Base-by-base conservation (phyloP, 1,284 basidiomycete species). In the Ceratobasidium sp. region DNA sequence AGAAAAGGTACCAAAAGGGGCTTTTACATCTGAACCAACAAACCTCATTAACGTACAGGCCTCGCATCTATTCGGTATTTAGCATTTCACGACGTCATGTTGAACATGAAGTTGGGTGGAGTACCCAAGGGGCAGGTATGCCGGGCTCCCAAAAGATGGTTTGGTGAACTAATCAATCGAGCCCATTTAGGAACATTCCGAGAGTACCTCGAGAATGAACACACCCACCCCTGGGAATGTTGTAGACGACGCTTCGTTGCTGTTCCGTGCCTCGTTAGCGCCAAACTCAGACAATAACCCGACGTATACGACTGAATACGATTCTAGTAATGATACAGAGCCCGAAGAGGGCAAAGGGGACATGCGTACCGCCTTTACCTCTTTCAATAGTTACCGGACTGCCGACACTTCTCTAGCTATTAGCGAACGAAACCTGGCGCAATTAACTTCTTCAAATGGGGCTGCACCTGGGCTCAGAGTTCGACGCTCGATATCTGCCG, bases 291-390 rank as follows among this genome's bases (percentile, higher is more conserved):
- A 5, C 41, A 39, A 29, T 36, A 49, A 19, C 9, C 9, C 46
- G n/a, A 14, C 25, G n/a, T 14, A 27, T 41, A 19, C 29, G 21
- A 47, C 49, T 29, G 42, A 30, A 14, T 56, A 54, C 19, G 62
- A 67, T 29, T 67, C 62, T 25, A 44, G 62, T 30, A 56, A 54
- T 13, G 62, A 67, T 21, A 67, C 64, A n/a, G 64, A 68, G 33
- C 54, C 33, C n/a, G 64, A 68, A 42, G 64, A 57, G 36, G n/a
- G 44, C 25, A 11, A 13, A 16, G 33, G 4, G 33, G 53, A 44
- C 21, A 27, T 33, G 41, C 53, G 2, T 21, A 56, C 30, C 30
- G 46, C 46, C 2, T 56, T 68, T 21, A 50, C 25, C n/a, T 68
- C 64, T 21, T 50, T 57, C 33, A n/a, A 39, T 16, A 39, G 42